A percentile compares a stretch with the other conserved stretches of the same genome.
These are phyloP conservation scores for Periglandula ipomoeae DNA, from an alignment of 2,329 filamentous ascomycete genomes.

Conservation along the genomic window DNA sequence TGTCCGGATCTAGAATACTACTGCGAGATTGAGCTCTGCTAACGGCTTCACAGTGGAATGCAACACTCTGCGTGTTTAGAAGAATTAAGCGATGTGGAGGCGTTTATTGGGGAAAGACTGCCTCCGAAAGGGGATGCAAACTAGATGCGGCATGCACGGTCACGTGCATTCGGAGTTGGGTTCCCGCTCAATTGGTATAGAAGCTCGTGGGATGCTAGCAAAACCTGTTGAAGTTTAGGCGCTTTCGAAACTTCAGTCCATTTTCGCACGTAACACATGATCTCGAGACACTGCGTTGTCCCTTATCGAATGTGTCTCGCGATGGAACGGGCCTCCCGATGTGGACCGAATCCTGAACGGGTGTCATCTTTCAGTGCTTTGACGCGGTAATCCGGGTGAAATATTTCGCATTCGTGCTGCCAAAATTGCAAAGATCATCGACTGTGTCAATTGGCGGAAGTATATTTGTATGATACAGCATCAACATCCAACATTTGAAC, in stretches of 20 bases:
- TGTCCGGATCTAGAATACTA: background rate
- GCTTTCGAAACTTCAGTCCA: background rate
- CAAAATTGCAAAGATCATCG: too few relatives aligned
- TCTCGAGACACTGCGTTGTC: background rate
- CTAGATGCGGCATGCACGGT: background rate
- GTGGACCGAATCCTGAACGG: background rate
- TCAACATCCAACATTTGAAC: too few relatives aligned
- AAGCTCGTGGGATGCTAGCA: background rate
- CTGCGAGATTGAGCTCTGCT: background rate
- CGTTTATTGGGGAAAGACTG: slow-evolving; percentile 38
- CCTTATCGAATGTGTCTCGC: background rate
- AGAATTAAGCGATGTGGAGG: slow-evolving; percentile 76
- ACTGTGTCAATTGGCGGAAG: too few relatives aligned
- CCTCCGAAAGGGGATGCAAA: slow-evolving; percentile 21
- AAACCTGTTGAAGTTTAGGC: background rate
- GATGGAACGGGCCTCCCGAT: background rate
- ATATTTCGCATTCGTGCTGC: background rate
- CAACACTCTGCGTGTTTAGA: slow-evolving; percentile 65
- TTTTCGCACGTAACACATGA: background rate
- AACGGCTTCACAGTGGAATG: slow-evolving; percentile 43
- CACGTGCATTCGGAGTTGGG: background rate
- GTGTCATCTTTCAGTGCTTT: background rate
- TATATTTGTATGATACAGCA: too few relatives aligned
- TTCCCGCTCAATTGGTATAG: too few relatives aligned
- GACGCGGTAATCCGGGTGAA: background rate